Base-by-base conservation (phyloP, 1,139 yeast species). In the Nakaseomyces glabratus region DNA sequence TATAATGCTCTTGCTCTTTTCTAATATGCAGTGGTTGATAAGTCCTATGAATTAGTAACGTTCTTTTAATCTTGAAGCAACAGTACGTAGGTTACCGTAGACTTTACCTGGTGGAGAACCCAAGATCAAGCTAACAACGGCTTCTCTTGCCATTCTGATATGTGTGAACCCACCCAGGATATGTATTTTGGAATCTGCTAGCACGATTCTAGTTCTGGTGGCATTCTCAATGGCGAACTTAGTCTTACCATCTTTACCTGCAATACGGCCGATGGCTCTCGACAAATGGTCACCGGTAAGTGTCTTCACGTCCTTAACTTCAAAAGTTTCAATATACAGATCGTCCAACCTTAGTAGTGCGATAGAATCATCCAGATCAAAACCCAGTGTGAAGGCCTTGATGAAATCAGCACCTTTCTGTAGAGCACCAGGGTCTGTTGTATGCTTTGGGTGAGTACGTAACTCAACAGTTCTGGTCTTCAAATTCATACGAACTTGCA, bases 81-180 rank as follows among this genome's bases (percentile, higher is more conserved):
- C 93, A 28, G 94, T 86, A 64, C 98, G 82, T 58, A 93, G 71
- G 62, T 90, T 90, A 47, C 97, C 97, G 60, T 90, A 90, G 41
- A 90, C 95, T 64, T 90, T 90, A 44, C 97, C 97, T 30, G 98
- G 98, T 33, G 98, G 98, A 40, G 94, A 81, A 65, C 99, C 99
- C 55, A 90, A 72, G 65, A 90, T 90, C 56, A 90, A 71, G 43
- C 93, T 77, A 42, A 90, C 96, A 26, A 90, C 95, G 5, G 97
- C 80, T 61, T 86, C 95, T 66, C 97, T 75, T 15, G 99, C 98
- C 80, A 90, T 88, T 66, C 93, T 76, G 49, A 90, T 90, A 59
- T 90, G 95, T 12, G 94, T 81, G 65, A 85, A 90, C 0, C 98
- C 98, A 30, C 99, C 99, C 41, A 90, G 69, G 41, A 90, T 90